Evolutionary conservation across 2,329 filamentous ascomycete species (phyloP), one percentile per base, ranked within the genome.

Genomic region (Fusarium sp.): DNA sequence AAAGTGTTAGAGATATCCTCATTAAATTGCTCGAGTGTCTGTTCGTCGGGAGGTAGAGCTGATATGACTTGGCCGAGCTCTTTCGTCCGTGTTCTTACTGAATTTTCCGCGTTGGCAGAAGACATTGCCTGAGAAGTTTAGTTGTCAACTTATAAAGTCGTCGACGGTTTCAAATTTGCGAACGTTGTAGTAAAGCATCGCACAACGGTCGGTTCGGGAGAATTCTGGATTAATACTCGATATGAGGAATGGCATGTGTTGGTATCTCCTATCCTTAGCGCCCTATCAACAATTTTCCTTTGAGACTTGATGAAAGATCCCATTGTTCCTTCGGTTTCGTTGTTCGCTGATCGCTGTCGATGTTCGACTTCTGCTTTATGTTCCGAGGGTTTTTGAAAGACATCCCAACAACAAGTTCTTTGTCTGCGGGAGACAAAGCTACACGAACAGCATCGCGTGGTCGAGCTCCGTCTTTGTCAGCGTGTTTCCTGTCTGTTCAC

Each of bases 191-290:
- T 37, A 27, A 40, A 57, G 17, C 27, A 32, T 56, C 41, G 35
- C 12, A 50, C 18, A 18, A 20, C 27, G 60, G 27, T 40, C 44
- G 60, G 40, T 40, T 59, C 41, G 38, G 55, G 33, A 23, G 30
- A 33, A 23, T 30, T 41, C 45, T 41, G 23, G 68, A 60, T 56
- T 57, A 49, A 54, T 57, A 45, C 45, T 67, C 46, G 54, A 41
- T 38, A 27, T 33, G 32, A 56, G 42, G 26, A 27, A 44, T 23
- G 17, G 32, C 30, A 44, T 45, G 41, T 35, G 40, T 48, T 46
- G 54, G 32, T 30, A 42, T 48, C 37, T 40, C 68, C 62, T 64
- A 55, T 50, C 38, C 48, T 38, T 44, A 46, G 23, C 40, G 37
- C 20, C 53, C 20, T n/a, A 55, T 40, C n/a, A 63, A 52, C 27